Evolutionary conservation across 2,329 filamentous ascomycete genomes (phyloP).

Genomic region (Ascochyta fabae): DNA sequence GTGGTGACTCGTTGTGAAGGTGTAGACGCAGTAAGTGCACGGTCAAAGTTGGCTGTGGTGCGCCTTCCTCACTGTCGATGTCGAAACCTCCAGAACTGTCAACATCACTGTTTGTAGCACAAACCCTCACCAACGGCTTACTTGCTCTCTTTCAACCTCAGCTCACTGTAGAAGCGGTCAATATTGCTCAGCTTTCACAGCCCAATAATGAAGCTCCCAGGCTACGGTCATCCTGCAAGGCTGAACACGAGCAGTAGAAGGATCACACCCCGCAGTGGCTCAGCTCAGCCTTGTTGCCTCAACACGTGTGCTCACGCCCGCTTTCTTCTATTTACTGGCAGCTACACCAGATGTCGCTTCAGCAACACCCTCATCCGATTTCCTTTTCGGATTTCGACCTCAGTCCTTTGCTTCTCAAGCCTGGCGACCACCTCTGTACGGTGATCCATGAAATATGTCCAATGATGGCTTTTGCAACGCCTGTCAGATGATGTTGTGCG

Average conservation of each 20-base stretch:
- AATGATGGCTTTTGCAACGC: no score
- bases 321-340: background rate
- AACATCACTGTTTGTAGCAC: background rate
- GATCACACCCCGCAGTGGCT: background rate
- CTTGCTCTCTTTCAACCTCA: background rate
- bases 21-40: no score
- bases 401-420: no score
- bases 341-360: background rate
- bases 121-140: background rate
- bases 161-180: no score
- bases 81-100: background rate
- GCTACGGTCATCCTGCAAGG: background rate
- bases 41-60: no score
- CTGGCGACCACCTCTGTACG: no score
- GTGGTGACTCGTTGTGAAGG: no score
- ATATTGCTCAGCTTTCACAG: background rate
- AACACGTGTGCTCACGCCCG: background rate
- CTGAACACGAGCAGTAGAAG: background rate
- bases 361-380: no score
- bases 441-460: no score
- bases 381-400: no score
- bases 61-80: background rate
- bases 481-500: no score
- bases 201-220: background rate
- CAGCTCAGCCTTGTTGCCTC: background rate